Conservation (phyloP, 306 rosid genomes). For the Neltuma alba region DNA sequence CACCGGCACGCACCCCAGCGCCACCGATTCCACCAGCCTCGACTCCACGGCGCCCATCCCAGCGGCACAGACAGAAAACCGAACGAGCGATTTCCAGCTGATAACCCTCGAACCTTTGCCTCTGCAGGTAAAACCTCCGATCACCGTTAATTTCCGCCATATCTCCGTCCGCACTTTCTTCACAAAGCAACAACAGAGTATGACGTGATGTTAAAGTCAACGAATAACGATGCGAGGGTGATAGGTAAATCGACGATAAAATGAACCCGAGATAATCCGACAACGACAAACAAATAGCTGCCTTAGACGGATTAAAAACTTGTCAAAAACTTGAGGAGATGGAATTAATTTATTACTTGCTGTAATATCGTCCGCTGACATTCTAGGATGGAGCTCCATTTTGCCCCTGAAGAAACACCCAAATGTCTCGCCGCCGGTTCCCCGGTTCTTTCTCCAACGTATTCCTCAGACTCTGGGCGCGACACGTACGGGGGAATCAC, state of each 20-base stretch:
- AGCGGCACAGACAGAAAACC: slow-evolving; percentile 62
- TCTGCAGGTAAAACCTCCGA: slow-evolving; percentile 56
- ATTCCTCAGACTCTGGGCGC: slow-evolving; percentile 43
- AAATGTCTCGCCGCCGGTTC: slow-evolving; percentile 62
- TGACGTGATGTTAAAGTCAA: background rate
- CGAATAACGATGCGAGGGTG: background rate
- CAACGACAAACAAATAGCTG: background rate
- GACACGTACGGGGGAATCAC: slow-evolving; percentile 70
- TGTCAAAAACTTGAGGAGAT: background rate
- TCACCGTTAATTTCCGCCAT: slow-evolving; percentile 61
- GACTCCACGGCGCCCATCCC: slow-evolving; percentile 98
- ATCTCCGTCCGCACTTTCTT: slow-evolving; percentile 68
- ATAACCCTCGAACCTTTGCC: slow-evolving; percentile 68
- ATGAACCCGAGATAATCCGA: background rate
- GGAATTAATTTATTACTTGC: slow-evolving; percentile 58
- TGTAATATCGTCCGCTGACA: slow-evolving; percentile 75
- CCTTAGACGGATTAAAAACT: background rate
- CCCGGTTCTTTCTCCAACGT: slow-evolving; percentile 46
- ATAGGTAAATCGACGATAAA: background rate
- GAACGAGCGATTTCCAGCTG: slow-evolving; percentile 72
- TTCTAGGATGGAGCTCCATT: slow-evolving; percentile 80
- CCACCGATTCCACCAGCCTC: slow-evolving; percentile 69
- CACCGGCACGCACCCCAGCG: slow-evolving; percentile 75
- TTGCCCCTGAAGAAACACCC: slow-evolving; percentile 79
- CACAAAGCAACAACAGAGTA: background rate